These are phyloP conservation scores for Marasmius oreades DNA, from an alignment of 1,284 basidiomycete species.

Conservation along the genomic window DNA sequence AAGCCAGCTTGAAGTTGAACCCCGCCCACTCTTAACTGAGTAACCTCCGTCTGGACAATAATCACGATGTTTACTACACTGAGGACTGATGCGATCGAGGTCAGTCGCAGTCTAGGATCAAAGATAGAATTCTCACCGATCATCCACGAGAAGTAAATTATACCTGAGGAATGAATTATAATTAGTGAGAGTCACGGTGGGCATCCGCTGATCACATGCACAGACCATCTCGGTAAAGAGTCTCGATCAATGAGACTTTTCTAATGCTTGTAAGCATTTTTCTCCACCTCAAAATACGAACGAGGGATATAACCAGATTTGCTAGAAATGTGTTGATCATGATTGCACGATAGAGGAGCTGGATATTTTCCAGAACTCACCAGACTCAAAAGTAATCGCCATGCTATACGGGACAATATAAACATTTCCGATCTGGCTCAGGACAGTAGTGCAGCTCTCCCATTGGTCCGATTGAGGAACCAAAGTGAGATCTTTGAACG, in stretches of 20 bases:
- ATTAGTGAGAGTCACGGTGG: too few relatives aligned
- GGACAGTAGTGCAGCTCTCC: neutral
- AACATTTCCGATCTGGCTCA: slow-evolving; percentile 3
- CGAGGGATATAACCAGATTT: neutral
- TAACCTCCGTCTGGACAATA: neutral
- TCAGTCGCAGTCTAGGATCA: neutral
- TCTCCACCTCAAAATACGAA: neutral
- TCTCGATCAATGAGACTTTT: neutral
- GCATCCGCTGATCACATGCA: neutral
- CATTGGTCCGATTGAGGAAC: neutral
- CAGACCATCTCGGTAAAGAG: neutral
- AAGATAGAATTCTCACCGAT: neutral
- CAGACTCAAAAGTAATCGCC: neutral
- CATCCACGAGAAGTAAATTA: slow-evolving; percentile 1
- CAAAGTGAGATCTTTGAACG: neutral
- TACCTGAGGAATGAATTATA: neutral
- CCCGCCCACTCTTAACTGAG: neutral
- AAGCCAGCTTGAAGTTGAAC: neutral
- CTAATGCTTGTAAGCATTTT: neutral
- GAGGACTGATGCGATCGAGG: neutral
- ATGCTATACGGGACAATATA: neutral
- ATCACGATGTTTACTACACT: neutral
- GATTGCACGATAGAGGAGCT: too few relatives aligned
- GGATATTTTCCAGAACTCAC: neutral
- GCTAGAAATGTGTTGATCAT: neutral